Percentiles rank a stretch among this genome's conserved stretches.
Evolutionary conservation across 2,329 filamentous ascomycete species (phyloP).

Genomic region (Fusarium concolor): DNA sequence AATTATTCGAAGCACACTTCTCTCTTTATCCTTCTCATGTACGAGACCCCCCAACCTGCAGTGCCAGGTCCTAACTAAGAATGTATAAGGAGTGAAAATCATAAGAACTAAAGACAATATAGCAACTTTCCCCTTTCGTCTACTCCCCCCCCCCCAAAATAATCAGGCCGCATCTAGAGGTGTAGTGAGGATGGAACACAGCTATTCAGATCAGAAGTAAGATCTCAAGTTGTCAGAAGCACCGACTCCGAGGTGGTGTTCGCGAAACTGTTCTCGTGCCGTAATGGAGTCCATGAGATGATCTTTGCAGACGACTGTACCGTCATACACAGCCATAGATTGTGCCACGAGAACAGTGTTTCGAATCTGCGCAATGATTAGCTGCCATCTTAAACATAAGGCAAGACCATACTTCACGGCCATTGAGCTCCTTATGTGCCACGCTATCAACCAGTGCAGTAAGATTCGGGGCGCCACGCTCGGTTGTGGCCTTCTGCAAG

Average conservation of each 20-base stretch:
- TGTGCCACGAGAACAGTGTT: neutral
- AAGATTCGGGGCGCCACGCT: neutral
- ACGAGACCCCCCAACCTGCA: neutral
- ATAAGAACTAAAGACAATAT: neutral
- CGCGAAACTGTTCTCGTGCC: neutral
- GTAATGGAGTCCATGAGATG: neutral
- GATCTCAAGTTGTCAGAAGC: neutral
- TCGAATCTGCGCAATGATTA: neutral
- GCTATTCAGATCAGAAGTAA: neutral
- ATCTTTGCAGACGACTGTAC: neutral
- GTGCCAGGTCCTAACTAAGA: neutral
- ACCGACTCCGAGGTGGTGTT: neutral
- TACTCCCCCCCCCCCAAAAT: neutral
- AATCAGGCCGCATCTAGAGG: too few species aligned
- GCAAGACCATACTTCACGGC: neutral
- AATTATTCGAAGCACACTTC: neutral
- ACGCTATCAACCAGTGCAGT: neutral
- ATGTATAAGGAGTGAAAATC: neutral
- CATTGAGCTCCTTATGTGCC: neutral
- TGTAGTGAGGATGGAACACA: neutral
- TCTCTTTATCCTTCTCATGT: neutral
- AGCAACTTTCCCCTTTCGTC: neutral
- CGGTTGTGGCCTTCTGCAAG: neutral
- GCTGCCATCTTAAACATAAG: neutral
- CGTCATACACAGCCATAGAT: neutral